Evolutionary conservation across 176 grass and related monocot species (phyloP).

Genomic region (Musa schizocarpa): DNA sequence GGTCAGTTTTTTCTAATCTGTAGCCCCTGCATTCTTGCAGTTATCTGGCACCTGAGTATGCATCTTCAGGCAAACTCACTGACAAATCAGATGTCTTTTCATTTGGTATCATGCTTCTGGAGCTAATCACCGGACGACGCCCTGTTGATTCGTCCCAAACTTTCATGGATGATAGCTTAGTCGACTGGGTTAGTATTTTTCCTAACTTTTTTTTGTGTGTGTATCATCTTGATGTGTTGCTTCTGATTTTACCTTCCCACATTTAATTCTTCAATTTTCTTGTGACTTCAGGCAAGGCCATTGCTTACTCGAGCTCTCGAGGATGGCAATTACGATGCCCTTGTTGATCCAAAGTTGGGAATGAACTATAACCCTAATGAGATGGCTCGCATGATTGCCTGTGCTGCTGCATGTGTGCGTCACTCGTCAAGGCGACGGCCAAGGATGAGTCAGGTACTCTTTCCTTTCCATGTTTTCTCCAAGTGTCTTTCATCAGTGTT

Average conservation of each 20-base stretch:
- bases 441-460: slow-evolving; percentile 76
- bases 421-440: slow-evolving; percentile 59
- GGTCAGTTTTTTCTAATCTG: neutral
- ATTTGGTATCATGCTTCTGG: slow-evolving; percentile 91
- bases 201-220: slow-evolving; percentile 1
- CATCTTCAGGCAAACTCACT: slow-evolving; percentile 87
- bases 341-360: slow-evolving; percentile 62
- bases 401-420: slow-evolving; percentile 81
- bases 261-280: neutral
- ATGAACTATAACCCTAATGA: slow-evolving; percentile 56
- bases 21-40: slow-evolving; percentile 28
- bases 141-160: slow-evolving; percentile 64
- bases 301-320: slow-evolving; percentile 50
- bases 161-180: slow-evolving; percentile 79
- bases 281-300: slow-evolving; percentile 65
- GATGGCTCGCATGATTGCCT: slow-evolving; percentile 85
- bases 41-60: slow-evolving; percentile 96
- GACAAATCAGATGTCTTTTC: slow-evolving; percentile 98
- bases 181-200: slow-evolving; percentile 80
- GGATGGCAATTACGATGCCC: slow-evolving; percentile 50
- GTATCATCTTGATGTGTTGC: neutral
- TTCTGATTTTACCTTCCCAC: neutral
- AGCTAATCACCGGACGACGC: slow-evolving; percentile 82
- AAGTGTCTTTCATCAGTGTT: neutral
- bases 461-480: too few species aligned